Conservation (phyloP, 208 protist genomes). For the Perkinsela sp. region DNA sequence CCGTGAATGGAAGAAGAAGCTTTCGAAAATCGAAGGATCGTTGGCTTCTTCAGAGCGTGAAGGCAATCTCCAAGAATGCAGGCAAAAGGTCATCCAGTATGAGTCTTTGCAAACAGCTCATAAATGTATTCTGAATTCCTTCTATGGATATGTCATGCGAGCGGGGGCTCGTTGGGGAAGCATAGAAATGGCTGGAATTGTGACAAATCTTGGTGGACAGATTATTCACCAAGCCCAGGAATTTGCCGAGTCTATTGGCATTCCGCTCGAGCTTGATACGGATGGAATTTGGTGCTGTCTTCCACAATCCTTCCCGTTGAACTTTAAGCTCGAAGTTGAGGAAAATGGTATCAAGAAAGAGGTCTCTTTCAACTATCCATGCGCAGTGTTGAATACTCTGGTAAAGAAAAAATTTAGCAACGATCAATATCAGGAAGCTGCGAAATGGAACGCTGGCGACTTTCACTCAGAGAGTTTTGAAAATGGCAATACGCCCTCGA, state of each 20-base stretch:
- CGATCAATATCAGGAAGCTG: conserved; percentile 85
- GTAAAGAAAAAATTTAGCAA: conserved; percentile 91
- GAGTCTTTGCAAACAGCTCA: conserved; percentile 98
- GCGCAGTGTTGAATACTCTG: conserved; percentile 92
- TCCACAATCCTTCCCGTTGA: conserved; percentile 84
- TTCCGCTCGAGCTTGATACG: conserved; percentile 97
- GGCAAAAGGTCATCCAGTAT: conserved; percentile 84
- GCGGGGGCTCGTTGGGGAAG: conserved; percentile 92
- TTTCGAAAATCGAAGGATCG: conserved; percentile 36
- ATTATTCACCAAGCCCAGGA: conserved; percentile 91
- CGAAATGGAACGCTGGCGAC: conserved; percentile 1
- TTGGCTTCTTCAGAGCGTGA: conserved; percentile 7
- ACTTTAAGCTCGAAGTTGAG: conserved; percentile 61
- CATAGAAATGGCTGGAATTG: conserved; percentile 99
- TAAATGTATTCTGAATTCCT: conserved; percentile 99
- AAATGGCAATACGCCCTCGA: neutral
- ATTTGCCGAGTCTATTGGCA: conserved; percentile 86
- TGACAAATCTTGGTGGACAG: conserved; percentile 84
- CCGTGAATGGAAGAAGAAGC: conserved; percentile 78
- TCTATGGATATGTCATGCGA: conserved; percentile 99
- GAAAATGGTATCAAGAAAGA: conserved; percentile 22
- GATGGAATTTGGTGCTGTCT: conserved; percentile 99
- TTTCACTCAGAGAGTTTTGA: neutral
- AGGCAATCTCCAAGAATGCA: conserved; percentile 51
- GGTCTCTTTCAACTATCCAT: conserved; percentile 75